Evolutionary conservation across 2,329 filamentous ascomycete species (phyloP).

Genomic region (Thermomyces lanuginosus): DNA sequence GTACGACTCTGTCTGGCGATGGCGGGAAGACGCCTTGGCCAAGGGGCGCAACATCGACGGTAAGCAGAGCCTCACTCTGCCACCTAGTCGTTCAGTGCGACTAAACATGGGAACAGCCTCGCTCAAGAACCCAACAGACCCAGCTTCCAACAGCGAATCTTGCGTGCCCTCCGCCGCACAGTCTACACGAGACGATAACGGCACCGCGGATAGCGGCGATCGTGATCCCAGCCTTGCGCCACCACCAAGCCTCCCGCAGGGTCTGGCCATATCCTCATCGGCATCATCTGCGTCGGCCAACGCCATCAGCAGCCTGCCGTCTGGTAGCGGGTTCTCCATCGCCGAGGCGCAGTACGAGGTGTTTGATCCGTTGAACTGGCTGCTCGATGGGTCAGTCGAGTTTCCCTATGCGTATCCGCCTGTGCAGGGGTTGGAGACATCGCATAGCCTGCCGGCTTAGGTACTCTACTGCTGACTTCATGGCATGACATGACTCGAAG

Average conservation of each 20-base stretch:
- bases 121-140: slow-evolving; percentile 73
- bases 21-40: slow-evolving; percentile 50
- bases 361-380: slow-evolving; percentile 87
- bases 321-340: slow-evolving; percentile 36
- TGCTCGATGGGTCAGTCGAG: slow-evolving; percentile 70
- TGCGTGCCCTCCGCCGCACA: slow-evolving; percentile 46
- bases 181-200: no score
- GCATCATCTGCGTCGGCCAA: slow-evolving; percentile 11
- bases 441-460: slow-evolving; percentile 17
- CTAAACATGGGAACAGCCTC: slow-evolving; percentile 41
- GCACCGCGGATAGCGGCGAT: no score
- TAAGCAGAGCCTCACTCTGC: slow-evolving; percentile 32
- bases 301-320: slow-evolving; percentile 16
- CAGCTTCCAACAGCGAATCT: slow-evolving; percentile 60
- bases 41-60: slow-evolving; percentile 56
- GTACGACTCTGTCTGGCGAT: slow-evolving; percentile 52
- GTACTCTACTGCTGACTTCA: background rate
- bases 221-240: slow-evolving; percentile 31
- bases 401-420: slow-evolving; percentile 56
- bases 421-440: slow-evolving; percentile 31
- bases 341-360: slow-evolving; percentile 63
- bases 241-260: slow-evolving; percentile 18
- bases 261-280: slow-evolving; percentile 14
- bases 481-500: background rate
- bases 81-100: no score